These are phyloP conservation scores for Pleurotus cornucopiae DNA, from an alignment of 768 basidiomycete genomes.

Conservation along the genomic window DNA sequence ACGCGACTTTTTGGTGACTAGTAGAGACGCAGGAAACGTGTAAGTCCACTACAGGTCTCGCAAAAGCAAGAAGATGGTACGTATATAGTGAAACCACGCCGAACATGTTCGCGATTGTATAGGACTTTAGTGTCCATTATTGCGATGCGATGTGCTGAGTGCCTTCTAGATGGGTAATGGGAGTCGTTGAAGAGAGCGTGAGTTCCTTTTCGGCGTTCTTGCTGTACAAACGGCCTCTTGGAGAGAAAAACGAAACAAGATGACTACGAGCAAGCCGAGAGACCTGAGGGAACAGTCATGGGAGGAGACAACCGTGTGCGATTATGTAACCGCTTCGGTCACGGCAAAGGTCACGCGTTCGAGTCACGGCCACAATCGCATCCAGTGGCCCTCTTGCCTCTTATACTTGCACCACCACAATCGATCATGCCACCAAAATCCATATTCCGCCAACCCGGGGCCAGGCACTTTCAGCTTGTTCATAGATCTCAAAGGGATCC, in stretches of 20 bases:
- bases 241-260: slow-evolving; percentile 13
- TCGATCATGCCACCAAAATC: slow-evolving; percentile 71
- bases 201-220: background rate
- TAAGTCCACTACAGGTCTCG: slow-evolving; percentile 30
- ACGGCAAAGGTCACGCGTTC: background rate
- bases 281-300: slow-evolving; percentile 29
- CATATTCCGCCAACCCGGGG: slow-evolving; percentile 84
- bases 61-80: slow-evolving; percentile 38
- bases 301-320: slow-evolving; percentile 11
- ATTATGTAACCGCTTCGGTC: slow-evolving; percentile 7
- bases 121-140: slow-evolving; percentile 33
- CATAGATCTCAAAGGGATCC: slow-evolving; percentile 96
- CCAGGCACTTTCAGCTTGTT: slow-evolving; percentile 94
- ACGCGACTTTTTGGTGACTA: slow-evolving; percentile 93
- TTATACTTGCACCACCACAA: background rate
- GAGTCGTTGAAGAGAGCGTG: background rate
- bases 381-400: background rate
- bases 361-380: background rate
- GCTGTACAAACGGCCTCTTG: slow-evolving; percentile 17
- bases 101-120: slow-evolving; percentile 67
- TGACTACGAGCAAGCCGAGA: slow-evolving; percentile 21
- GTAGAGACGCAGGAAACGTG: slow-evolving; percentile 53
- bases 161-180: too few relatives aligned
- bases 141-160: background rate
- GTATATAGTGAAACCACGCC: slow-evolving; percentile 89